These are phyloP conservation scores for Vachellia collinsii DNA, from an alignment of 306 rosid species.

Conservation along the genomic window DNA sequence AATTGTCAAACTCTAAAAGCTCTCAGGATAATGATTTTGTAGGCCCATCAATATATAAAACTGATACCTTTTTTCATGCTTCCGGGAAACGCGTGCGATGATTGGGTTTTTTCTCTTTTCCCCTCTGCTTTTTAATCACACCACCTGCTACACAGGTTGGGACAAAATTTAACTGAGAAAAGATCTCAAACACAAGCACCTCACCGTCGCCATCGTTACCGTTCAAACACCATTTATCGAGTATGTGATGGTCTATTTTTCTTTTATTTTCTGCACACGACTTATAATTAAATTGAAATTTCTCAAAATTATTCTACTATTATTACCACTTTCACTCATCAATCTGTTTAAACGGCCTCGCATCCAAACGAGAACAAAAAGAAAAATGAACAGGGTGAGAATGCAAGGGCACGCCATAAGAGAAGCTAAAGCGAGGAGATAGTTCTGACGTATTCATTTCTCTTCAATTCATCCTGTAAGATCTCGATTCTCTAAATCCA, in stretches of 20 bases:
- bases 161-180: background rate
- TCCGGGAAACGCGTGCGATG: constrained; percentile 23
- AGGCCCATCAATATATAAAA: background rate
- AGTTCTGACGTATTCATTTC: background rate
- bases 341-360: background rate
- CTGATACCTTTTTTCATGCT: background rate
- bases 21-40: background rate
- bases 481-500: constrained; percentile 33
- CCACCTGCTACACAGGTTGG: constrained; percentile 6
- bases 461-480: constrained; percentile 43
- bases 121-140: background rate
- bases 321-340: background rate
- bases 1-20: background rate
- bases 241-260: background rate
- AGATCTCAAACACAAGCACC: background rate
- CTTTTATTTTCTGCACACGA: background rate
- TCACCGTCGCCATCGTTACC: constrained; percentile 5
- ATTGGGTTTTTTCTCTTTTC: background rate
- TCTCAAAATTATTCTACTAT: constrained; percentile 1
- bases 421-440: constrained; percentile 12
- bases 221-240: background rate
- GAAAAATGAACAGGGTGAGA: background rate
- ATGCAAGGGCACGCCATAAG: background rate
- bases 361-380: constrained; percentile 3
- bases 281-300: background rate